Conservation (phyloP, 345 rosid species). For the Eucalyptus curtisii region DNA sequence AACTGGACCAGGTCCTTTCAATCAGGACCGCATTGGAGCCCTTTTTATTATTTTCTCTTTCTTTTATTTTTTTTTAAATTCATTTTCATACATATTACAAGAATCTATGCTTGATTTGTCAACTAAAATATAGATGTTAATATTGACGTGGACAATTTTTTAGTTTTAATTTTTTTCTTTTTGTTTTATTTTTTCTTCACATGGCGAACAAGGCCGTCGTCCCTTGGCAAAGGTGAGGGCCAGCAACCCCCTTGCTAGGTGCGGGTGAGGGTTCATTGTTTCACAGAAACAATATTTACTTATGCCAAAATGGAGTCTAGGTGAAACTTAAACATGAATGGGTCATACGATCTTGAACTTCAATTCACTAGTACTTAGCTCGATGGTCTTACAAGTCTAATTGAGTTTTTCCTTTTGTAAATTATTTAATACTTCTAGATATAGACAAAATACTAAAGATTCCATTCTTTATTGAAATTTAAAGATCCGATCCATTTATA, state of each 20-base stretch:
- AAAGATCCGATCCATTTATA: neutral
- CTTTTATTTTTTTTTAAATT: no score
- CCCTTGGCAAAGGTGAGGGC: neutral
- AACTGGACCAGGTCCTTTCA: no score
- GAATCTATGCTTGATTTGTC: neutral
- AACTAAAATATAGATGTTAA: no score
- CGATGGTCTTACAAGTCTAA: neutral
- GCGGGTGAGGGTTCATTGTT: rapidly evolving
- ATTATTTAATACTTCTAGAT: no score
- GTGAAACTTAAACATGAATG: neutral
- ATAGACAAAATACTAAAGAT: neutral
- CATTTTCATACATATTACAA: neutral
- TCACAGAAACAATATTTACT: no score
- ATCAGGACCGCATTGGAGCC: neutral
- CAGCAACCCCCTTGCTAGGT: no score
- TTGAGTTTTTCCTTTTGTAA: no score
- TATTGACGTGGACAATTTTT: rapidly evolving
- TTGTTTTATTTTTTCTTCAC: neutral
- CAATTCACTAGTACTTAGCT: rapidly evolving
- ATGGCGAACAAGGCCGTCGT: rapidly evolving
- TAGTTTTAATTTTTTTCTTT: no score
- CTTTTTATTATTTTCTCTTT: neutral
- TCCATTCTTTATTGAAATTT: no score
- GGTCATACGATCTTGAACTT: neutral
- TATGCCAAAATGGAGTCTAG: neutral